Percentiles rank a stretch among this genome's conserved stretches.
Evolutionary conservation across 2,329 filamentous ascomycete species (phyloP).

Genomic region (Teratosphaeria nubilosa): DNA sequence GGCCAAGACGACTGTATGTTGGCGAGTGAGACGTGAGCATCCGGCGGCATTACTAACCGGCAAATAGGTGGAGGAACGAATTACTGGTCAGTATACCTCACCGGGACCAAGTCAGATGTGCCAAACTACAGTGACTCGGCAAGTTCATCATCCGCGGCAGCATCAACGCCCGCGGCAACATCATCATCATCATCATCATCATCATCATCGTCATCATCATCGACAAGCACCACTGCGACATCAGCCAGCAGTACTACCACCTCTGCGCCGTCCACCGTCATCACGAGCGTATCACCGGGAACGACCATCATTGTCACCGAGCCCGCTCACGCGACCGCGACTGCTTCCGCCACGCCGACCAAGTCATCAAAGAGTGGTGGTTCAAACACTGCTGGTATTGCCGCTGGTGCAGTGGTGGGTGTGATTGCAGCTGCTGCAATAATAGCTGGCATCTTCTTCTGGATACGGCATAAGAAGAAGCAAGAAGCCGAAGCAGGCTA

Average conservation of each 20-base stretch:
- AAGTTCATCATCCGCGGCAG: conserved; percentile 8
- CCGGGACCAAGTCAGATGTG: conserved; percentile 32
- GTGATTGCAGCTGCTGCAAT: conserved; percentile 59
- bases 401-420: conserved; percentile 77
- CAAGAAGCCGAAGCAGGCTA: conserved; percentile 75
- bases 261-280: conserved; percentile 8
- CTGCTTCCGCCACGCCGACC: conserved; percentile 1
- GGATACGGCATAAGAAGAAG: conserved; percentile 64
- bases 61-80: conserved; percentile 47
- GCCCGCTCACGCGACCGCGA: conserved; percentile 9
- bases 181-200: conserved; percentile 7
- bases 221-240: conserved; percentile 3
- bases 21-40: neutral
- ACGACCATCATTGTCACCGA: conserved; percentile 26
- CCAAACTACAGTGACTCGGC: conserved; percentile 19
- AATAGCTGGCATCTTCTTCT: conserved; percentile 61
- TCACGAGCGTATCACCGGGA: conserved; percentile 23
- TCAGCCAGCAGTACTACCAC: conserved; percentile 11
- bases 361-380: conserved; percentile 7
- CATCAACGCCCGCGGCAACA: conserved; percentile 3
- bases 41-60: conserved; percentile 1
- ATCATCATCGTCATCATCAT: conserved; percentile 4
- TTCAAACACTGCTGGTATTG: conserved; percentile 70
- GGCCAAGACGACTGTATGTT: conserved; percentile 50
- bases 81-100: conserved; percentile 43